These are phyloP conservation scores for Pseudogymnoascus sp. DNA, from an alignment of 2,329 filamentous ascomycete genomes.

Conservation along the genomic window DNA sequence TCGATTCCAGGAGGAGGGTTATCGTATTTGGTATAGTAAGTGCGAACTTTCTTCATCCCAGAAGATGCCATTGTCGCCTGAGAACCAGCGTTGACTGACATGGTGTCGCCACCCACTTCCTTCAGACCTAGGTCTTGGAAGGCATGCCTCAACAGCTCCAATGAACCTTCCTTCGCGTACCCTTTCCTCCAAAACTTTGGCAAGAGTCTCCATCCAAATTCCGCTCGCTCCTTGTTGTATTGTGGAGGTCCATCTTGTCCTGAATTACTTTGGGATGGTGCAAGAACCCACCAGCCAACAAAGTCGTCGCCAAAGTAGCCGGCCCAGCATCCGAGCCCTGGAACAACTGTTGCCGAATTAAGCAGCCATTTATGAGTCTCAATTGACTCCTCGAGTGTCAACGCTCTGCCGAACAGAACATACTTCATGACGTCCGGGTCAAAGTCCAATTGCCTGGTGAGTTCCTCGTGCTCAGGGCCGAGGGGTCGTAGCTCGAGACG, in stretches of 20 bases:
- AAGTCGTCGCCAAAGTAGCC: slow-evolving; percentile 19
- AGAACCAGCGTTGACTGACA: slow-evolving; percentile 26
- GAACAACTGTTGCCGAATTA: not conserved
- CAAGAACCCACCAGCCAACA: slow-evolving; percentile 27
- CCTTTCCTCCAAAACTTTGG: slow-evolving; percentile 26
- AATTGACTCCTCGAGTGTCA: not conserved
- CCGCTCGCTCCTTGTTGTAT: slow-evolving; percentile 14
- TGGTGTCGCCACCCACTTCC: slow-evolving; percentile 24
- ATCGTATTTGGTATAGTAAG: slow-evolving; percentile 1
- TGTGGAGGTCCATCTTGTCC: not conserved
- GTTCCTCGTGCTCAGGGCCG: not conserved
- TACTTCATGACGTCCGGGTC: slow-evolving; percentile 3
- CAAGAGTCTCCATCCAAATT: slow-evolving; percentile 24
- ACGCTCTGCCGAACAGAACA: not conserved
- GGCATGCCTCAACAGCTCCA: slow-evolving; percentile 24
- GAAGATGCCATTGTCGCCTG: slow-evolving; percentile 14
- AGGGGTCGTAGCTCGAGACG: not conserved
- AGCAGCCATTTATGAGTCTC: slow-evolving; percentile 2
- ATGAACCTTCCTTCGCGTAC: slow-evolving; percentile 26
- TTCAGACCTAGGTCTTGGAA: slow-evolving; percentile 23
- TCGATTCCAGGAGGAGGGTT: slow-evolving; percentile 3
- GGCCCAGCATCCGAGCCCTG: not conserved
- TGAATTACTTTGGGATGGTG: slow-evolving; percentile 13
- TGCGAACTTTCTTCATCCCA: not conserved
- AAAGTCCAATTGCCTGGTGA: not conserved